Base-by-base conservation (phyloP, 2,329 filamentous ascomycete genomes). In the Didymella segeticola region DNA sequence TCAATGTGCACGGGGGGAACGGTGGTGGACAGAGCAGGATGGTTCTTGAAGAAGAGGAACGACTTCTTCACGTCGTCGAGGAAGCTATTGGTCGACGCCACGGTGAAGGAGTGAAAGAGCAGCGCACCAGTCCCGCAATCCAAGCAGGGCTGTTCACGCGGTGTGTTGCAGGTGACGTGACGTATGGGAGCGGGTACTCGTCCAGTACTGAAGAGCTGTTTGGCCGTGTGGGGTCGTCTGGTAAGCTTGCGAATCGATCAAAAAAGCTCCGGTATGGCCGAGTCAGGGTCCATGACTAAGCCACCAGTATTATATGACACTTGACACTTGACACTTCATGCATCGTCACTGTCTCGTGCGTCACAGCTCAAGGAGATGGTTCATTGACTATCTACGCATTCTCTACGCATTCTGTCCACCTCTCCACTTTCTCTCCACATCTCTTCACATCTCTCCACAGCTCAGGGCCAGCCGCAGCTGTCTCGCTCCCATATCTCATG, bases 51-150 rank as follows among this genome's bases (percentile, higher is more conserved):
- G 61, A 72, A 74, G 56, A 62, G 51, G 49, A 73, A 62, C 8
- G 70, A 70, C 66, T 67, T 72, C 62, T 71, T 74, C 60, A 72
- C 64, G 67, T 74, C 69, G 60, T 66, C 67, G 56, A 72, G 45
- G 42, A 71, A 47, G 41, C 50, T 62, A 53, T 67, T 70, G 43
- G 70, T 54, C 56, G 69, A 70, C 70, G 71, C 71, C 71, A 74
- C 70, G 69, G 63, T 74, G 71, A 58, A 61, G 33, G 56, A 23
- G 63, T 74, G 71, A 58, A 61, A 34, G 56, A 23, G 37, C 43
- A 48, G 47, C 53, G 47, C 31, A 34, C 41, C 49, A 53, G 47
- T 47, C 43, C 43, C 34, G 43, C 56, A 43, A 50, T 22, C 29
- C 36, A 57, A 55, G 56, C 54, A 57, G 50, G 43, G 41, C 53